Percentiles rank a stretch among this genome's conserved stretches.
Conservation (phyloP, 305 asterid genomes). For the Plantago coronopus region DNA sequence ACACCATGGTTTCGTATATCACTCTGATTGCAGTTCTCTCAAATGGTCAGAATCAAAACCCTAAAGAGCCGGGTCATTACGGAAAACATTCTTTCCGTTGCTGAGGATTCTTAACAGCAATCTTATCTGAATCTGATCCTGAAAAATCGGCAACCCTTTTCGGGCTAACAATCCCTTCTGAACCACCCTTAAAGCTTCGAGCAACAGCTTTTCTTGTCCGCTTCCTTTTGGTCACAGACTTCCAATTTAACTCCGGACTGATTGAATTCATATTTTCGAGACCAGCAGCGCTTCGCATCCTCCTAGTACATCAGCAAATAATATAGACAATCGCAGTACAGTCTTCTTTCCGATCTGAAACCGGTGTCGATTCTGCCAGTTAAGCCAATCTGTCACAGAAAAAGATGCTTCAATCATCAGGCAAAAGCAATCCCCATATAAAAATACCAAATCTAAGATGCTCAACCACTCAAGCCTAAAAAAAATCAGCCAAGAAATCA, state of each 20-base stretch:
- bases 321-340: no score
- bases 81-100: no score
- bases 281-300: conserved; percentile 50
- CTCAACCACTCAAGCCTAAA: conserved; percentile 27
- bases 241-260: conserved; percentile 62
- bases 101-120: conserved; percentile 37
- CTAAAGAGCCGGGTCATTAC: no score
- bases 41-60: no score
- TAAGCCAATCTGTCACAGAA: background rate
- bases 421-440: background rate
- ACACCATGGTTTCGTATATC: no score
- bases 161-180: conserved; percentile 45
- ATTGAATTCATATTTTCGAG: conserved; percentile 49
- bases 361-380: no score
- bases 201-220: conserved; percentile 59
- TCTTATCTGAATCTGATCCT: conserved; percentile 72
- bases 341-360: no score
- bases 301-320: conserved; percentile 13
- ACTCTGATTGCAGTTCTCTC: no score
- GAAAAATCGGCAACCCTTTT: conserved; percentile 71
- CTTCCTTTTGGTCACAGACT: conserved; percentile 63
- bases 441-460: conserved; percentile 24
- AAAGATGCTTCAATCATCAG: background rate
- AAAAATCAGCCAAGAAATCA: conserved; percentile 11
- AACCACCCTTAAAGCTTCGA: conserved; percentile 43